Evolutionary conservation across 345 rosid genomes (phyloP), one percentile per base, ranked within the genome.

Genomic region (Salix purpurea): DNA sequence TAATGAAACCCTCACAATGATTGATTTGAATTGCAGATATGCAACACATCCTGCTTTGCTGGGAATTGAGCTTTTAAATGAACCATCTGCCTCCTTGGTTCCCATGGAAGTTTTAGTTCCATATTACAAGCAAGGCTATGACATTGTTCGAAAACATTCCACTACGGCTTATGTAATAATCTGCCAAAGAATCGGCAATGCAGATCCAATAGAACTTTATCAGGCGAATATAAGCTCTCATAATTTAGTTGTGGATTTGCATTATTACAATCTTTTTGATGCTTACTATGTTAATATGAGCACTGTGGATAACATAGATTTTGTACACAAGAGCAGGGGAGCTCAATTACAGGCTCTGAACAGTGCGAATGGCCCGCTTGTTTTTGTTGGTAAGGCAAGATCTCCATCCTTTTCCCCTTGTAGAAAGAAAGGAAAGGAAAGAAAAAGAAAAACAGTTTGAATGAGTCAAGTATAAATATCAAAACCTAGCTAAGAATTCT

Each of bases 171-270:
- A 88, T 58, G 93, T 91, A 73, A 87, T 91, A 56, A 19, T 88
- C 19, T 91, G 93, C 82, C 96, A 91, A 81, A 87, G 93, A 85
- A 90, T 91, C 7, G 96, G 96, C 86, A 86, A 87, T 79, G 93
- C 89, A 4, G 91, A 90, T 76, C 93, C 92, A 0, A 28, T 85
- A 64, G 96, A 91, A 79, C 93, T 91, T 67, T 88, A 85, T 78
- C 86, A 84, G 73, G 91, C 96, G 28, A 80, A 85, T 72, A 77
- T 91, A 69, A 91, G 93, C 70, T 83, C 84, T 16, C 85, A 86
- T 66, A 87, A 91, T 61, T 1, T 84, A 56, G 93, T 91, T 76
- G 85, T 91, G 83, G 96, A 91, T 81, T 84, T 91, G 75, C 96
- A 91, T 78, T 91, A 84, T 86, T 90, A 91, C 85, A 91, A 82